Conservation (phyloP, 805 yeast species). For the Lipomyces starkeyi region DNA sequence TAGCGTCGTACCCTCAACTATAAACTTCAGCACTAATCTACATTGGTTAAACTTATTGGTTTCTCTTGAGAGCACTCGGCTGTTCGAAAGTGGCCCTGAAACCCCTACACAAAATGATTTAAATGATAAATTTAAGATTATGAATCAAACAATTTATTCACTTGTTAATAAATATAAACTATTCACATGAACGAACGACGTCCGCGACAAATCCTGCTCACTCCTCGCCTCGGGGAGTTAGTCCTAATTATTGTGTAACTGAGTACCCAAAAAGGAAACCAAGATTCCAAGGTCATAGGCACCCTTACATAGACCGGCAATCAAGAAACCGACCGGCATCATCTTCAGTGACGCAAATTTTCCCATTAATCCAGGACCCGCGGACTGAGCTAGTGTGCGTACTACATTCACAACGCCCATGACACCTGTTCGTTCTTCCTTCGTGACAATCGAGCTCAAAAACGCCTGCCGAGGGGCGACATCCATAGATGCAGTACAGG, state of each 20-base stretch:
- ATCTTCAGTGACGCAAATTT: conserved; percentile 57
- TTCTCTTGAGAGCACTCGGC: too few species aligned
- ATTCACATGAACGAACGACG: background rate
- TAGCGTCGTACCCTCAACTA: too few species aligned
- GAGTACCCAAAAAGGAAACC: conserved; percentile 24
- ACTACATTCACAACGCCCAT: conserved; percentile 87
- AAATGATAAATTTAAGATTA: too few species aligned
- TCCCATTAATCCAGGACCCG: conserved; percentile 85
- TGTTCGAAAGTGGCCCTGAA: too few species aligned
- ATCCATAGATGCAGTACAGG: conserved; percentile 79
- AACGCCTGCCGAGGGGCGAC: conserved; percentile 89
- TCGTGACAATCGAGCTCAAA: conserved; percentile 67
- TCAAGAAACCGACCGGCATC: conserved; percentile 44
- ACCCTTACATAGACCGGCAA: conserved; percentile 47
- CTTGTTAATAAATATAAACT: background rate
- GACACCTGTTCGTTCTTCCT: conserved; percentile 70
- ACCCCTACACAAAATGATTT: too few species aligned
- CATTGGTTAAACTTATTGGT: too few species aligned
- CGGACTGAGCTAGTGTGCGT: conserved; percentile 80
- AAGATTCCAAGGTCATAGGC: conserved; percentile 45
- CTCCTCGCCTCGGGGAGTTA: background rate
- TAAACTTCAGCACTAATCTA: too few species aligned
- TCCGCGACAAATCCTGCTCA: background rate
- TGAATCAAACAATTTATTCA: background rate
- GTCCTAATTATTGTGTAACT: conserved; percentile 18